Evolutionary conservation across 164 flowering plant genomes (phyloP), one percentile per base, ranked within the genome.

Genomic region (Chloranthus sessilifolius): DNA sequence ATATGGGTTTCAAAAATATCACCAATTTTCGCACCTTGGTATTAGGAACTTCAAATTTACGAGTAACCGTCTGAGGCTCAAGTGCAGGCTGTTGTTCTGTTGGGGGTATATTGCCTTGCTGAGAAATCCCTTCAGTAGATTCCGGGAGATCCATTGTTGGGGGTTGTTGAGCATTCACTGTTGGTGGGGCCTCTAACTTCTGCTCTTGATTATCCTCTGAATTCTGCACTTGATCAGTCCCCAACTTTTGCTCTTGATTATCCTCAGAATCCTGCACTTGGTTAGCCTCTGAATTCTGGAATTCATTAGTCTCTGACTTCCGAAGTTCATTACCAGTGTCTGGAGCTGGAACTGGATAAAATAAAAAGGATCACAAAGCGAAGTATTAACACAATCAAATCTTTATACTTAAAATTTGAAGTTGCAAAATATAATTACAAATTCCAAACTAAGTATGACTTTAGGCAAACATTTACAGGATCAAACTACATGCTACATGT

Each of bases 31-130:
- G 12, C 25, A 88, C 96, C 95, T 88, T 91, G 54, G 74, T 77
- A 60, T 80, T 91, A 11, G 98, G 98, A 11, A 91, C 85, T 47
- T 91, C 95, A 67, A 91, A 79, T 65, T 73, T 88, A 24, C 75
- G 77, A 1, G 91, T 53, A 8, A 58, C 55, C 38, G 40, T 19
- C 16, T 71, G 81, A 42, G 17, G 1, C 10, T 40, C 50, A 22
- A 60, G 38, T 1, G 43, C 16, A 22, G 73, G 50, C 28, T 65
- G 58, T 23, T 55, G 55, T 41, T 63, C 61, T 3, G 15, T 53
- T 15, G 55, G 53, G 22, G 68, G 52, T 53, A 26, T 58, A 50
- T 73, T 72, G 25, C 47, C 79, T 34, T 67, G 61, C 47, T 53
- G 66, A 26, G 63, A 30, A 48, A 29, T 57, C 36, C 60, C 74